Percentiles rank a stretch among this genome's conserved stretches.
phyloP scores from a whole-genome alignment of 768 basidiomycete genomes.

The Collybiopsis confluens region DNA sequence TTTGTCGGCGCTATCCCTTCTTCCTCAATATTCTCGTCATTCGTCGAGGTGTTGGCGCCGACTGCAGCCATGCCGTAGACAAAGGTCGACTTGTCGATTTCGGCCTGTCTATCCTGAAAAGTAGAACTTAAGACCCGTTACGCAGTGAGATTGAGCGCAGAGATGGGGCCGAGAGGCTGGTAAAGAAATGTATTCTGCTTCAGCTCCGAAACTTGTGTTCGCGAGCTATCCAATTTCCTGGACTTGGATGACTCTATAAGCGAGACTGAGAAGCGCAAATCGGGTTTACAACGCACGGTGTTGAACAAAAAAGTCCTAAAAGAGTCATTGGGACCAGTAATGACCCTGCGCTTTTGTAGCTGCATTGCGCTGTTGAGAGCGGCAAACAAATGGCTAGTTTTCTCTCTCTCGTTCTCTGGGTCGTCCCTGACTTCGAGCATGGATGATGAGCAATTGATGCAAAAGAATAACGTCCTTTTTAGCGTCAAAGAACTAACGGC shows the following conservation, averaged over 20 bases:
- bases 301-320: slow-evolving; percentile 93
- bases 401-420: slow-evolving; percentile 56
- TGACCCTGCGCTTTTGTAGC: slow-evolving; percentile 86
- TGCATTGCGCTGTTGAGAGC: slow-evolving; percentile 83
- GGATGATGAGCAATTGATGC: slow-evolving; percentile 88
- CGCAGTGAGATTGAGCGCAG: slow-evolving; percentile 53
- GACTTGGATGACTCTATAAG: slow-evolving; percentile 21
- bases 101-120: slow-evolving; percentile 41
- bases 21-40: slow-evolving; percentile 36
- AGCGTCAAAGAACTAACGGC: slow-evolving; percentile 61
- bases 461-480: slow-evolving; percentile 87
- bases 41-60: slow-evolving; percentile 24
- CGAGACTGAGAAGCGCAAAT: neutral
- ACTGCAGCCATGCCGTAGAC: slow-evolving; percentile 41
- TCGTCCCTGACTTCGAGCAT: slow-evolving; percentile 77
- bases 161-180: slow-evolving; percentile 73
- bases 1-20: slow-evolving; percentile 35
- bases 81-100: slow-evolving; percentile 41
- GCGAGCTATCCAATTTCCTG: slow-evolving; percentile 34
- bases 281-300: slow-evolving; percentile 52
- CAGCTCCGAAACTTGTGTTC: slow-evolving; percentile 48
- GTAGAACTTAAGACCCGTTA: neutral
- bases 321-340: slow-evolving; percentile 82
- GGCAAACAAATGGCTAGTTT: slow-evolving; percentile 72
- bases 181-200: slow-evolving; percentile 70